Evolutionary conservation across 306 rosid species (phyloP).

Genomic region (Glycyrrhiza uralensis): DNA sequence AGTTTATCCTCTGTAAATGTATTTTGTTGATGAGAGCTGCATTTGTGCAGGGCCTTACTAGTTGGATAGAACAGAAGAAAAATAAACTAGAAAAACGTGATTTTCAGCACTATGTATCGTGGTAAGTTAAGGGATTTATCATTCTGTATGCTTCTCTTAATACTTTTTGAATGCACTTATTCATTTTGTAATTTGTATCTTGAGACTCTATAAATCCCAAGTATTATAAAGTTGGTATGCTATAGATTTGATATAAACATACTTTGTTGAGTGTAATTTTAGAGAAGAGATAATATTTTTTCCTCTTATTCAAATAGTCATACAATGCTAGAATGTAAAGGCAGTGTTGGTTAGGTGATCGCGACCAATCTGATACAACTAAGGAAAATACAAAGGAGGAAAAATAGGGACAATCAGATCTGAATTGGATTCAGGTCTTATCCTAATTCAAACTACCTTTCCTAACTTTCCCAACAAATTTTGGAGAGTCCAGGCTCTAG

Average conservation of each 20-base stretch:
- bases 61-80: constrained; percentile 80
- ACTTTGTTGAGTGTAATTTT: neutral
- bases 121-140: constrained; percentile 47
- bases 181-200: constrained; percentile 5
- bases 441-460: neutral
- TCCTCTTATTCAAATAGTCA: neutral
- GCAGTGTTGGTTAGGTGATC: neutral
- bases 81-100: constrained; percentile 66
- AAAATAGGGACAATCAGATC: neutral
- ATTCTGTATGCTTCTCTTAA: constrained; percentile 2
- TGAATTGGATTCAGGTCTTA: neutral
- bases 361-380: neutral
- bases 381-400: neutral
- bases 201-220: neutral
- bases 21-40: constrained; percentile 22
- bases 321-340: neutral
- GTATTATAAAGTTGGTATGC: neutral
- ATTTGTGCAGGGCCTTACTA: constrained; percentile 64
- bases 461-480: neutral
- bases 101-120: constrained; percentile 78
- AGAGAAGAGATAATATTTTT: neutral
- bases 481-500: neutral
- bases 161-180: neutral
- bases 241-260: constrained; percentile 14
- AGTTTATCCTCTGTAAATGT: constrained; percentile 3